These are phyloP conservation scores for Debaryomyces psychrophilus DNA, from an alignment of 1,139 yeast genomes.

Conservation along the genomic window DNA sequence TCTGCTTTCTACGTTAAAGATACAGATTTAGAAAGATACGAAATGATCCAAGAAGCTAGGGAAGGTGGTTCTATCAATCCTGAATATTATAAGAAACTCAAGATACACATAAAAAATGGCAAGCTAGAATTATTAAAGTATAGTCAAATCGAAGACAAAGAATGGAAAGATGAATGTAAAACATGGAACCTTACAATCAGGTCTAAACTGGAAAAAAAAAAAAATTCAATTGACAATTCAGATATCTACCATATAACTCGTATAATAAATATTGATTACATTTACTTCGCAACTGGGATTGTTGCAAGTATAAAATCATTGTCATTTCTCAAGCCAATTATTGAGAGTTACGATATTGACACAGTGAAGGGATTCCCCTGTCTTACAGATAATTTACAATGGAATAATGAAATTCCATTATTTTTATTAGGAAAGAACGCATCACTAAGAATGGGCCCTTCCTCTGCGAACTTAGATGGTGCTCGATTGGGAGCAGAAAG, in stretches of 20 bases:
- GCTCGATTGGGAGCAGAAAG: slow-evolving; percentile 53
- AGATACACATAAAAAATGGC: slow-evolving; percentile 35
- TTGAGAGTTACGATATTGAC: slow-evolving; percentile 31
- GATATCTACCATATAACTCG: not conserved
- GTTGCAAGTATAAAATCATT: slow-evolving; percentile 34
- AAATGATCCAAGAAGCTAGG: slow-evolving; percentile 48
- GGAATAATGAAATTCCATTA: slow-evolving; percentile 43
- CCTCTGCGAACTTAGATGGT: slow-evolving; percentile 54
- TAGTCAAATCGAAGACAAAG: slow-evolving; percentile 26
- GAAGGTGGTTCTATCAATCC: slow-evolving; percentile 56
- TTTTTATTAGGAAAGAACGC: slow-evolving; percentile 51
- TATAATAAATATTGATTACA: slow-evolving; percentile 32
- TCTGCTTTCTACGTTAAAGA: slow-evolving; percentile 48
- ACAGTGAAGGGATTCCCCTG: slow-evolving; percentile 45
- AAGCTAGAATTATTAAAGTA: slow-evolving; percentile 27
- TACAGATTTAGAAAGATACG: slow-evolving; percentile 43
- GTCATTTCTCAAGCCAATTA: slow-evolving; percentile 31
- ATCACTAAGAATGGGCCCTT: slow-evolving; percentile 48
- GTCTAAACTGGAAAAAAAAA: slow-evolving; percentile 12
- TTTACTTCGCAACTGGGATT: slow-evolving; percentile 50
- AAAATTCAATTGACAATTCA: slow-evolving; percentile 11
- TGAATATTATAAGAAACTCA: slow-evolving; percentile 40
- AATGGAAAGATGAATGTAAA: slow-evolving; percentile 24
- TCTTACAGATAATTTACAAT: slow-evolving; percentile 48
- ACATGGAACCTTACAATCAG: slow-evolving; percentile 25